Evolutionary conservation across 2,329 filamentous ascomycete genomes (phyloP), one percentile per base, ranked within the genome.

Genomic region (Venturia effusa): DNA sequence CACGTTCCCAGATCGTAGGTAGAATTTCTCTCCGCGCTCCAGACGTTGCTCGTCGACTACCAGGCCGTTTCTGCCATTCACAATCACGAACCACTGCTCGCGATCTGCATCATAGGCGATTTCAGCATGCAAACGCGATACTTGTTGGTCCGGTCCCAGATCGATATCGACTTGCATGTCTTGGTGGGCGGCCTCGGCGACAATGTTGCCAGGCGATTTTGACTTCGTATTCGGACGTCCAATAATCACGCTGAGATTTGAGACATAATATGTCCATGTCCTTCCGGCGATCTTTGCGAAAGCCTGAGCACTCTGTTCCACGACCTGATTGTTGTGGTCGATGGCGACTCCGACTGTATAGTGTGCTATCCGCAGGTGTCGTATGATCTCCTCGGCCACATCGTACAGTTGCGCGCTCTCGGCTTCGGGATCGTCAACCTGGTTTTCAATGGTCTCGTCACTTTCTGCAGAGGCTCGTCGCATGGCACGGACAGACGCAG

Each of bases 21-120:
- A 78, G 40, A 85, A 83, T 41, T 84, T 81, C 45, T 82, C 78
- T 15, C 88, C 88, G 61, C 87, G 82, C 70, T 88, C 89, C 64
- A 95, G 77, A 24, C 83, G 79, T 61, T 78, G 77, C 66, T 90
- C 90, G 73, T 99, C 90, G 27, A 97, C 80, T 70, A 90, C 90
- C 59, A 96, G 83, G 34, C 92, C 92, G 73, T 99, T 99, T 68
- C 94, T 88, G 24, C 94, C 94, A 72, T 93, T 92, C 67, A 96
- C 90, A 54, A 85, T 79, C 61, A 99, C 84, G 70, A 88, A 88
- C 94, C 94, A 99, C 66, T 83, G 84, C 61, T 78, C 78, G 51
- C 71, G 69, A 1, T 75, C 70, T 8, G 72, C 67, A 48, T 81
- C 77, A 67, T 79, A 82, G 55, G 74, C 71, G 66, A 82, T 81